phyloP scores from a whole-genome alignment of 2,329 filamentous ascomycete genomes.

The Elsinoe necatrix region DNA sequence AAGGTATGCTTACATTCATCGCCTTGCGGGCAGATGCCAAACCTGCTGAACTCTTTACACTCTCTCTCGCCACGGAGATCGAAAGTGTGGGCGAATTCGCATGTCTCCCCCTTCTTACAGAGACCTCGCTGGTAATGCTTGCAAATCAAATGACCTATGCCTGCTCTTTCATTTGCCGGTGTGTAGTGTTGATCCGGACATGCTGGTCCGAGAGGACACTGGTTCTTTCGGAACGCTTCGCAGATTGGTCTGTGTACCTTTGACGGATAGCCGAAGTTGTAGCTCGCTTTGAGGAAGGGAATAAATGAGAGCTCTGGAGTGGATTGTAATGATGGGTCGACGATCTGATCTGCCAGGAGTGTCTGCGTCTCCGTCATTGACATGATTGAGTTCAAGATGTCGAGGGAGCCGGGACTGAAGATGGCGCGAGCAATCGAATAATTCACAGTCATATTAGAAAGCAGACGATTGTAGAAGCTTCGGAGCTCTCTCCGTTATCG shows the following conservation, averaged over 20 bases:
- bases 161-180: constrained; percentile 35
- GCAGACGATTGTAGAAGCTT: constrained; percentile 4
- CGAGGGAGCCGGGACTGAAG: not conserved
- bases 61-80: constrained; percentile 97
- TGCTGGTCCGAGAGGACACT: constrained; percentile 74
- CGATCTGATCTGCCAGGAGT: constrained; percentile 24
- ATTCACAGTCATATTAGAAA: not conserved
- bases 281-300: constrained; percentile 26
- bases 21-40: constrained; percentile 91
- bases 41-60: constrained; percentile 91
- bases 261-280: constrained; percentile 27
- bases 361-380: constrained; percentile 20
- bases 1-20: constrained; percentile 68
- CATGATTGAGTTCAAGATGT: constrained; percentile 19
- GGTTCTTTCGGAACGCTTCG: constrained; percentile 74
- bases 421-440: too few relatives aligned
- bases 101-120: constrained; percentile 94
- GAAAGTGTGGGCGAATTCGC: constrained; percentile 98
- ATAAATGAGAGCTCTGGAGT: constrained; percentile 27
- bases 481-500: not conserved
- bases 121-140: constrained; percentile 97
- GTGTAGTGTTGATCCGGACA: constrained; percentile 76
- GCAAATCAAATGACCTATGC: constrained; percentile 62
- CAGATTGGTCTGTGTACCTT: constrained; percentile 55
- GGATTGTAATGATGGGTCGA: constrained; percentile 26